Evolutionary conservation across 1,284 basidiomycete species (phyloP).

Genomic region (Exobasidium rhododendri): DNA sequence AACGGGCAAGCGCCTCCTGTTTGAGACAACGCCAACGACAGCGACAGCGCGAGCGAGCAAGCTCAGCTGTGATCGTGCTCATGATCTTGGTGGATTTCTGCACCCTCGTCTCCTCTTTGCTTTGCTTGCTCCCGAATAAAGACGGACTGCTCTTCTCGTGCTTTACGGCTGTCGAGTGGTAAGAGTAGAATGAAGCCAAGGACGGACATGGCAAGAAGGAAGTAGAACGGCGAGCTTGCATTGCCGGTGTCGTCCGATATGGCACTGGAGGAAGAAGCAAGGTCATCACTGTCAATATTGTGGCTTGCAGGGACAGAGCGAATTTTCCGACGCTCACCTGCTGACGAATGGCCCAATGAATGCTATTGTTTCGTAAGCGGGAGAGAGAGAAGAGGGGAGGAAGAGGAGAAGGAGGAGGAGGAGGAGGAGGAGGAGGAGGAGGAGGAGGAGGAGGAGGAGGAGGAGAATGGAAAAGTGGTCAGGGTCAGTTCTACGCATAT

Average conservation of each 20-base stretch:
- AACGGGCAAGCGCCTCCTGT: too few species aligned
- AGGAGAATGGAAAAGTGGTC: too few species aligned
- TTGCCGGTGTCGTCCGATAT: conserved; percentile 59
- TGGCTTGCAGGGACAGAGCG: background rate
- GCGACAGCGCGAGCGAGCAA: too few species aligned
- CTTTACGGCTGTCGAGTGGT: conserved; percentile 66
- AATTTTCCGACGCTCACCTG: conserved; percentile 52
- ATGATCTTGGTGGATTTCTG: background rate
- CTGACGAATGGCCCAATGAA: conserved; percentile 76
- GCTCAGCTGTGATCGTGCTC: too few species aligned
- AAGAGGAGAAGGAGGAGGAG: too few species aligned
- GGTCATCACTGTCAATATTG: too few species aligned
- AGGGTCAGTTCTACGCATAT: too few species aligned
- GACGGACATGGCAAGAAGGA: conserved; percentile 70
- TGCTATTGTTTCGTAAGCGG: too few species aligned
- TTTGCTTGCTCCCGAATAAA: conserved; percentile 21
- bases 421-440: too few species aligned
- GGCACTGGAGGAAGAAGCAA: background rate
- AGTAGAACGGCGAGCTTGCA: conserved; percentile 78
- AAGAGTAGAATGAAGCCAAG: conserved; percentile 70
- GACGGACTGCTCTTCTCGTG: conserved; percentile 60
- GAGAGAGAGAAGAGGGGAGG: too few species aligned
- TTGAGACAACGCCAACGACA: too few species aligned
- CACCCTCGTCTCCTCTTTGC: background rate
- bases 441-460: too few species aligned